Base-by-base conservation (phyloP, 2,329 filamentous ascomycete genomes). In the Neonectria neomacrospora region DNA sequence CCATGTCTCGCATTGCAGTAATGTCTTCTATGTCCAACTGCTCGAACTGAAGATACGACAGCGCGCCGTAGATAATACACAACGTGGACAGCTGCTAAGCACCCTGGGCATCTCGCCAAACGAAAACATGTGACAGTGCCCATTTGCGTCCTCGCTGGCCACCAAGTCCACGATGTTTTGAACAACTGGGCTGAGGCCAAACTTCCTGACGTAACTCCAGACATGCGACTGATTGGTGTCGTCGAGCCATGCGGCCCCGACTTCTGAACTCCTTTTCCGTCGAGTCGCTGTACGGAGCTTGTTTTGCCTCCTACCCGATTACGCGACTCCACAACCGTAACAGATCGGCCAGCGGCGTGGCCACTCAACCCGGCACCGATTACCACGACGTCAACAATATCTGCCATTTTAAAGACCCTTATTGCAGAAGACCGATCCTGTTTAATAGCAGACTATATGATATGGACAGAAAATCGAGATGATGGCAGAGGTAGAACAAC, bases 261-360 rank as follows among this genome's bases (percentile, higher is more conserved):
- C 10, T 16, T 64, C 8, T 60, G 52, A 1, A 28, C 20, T 2
- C 56, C 56, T 10, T 52, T 60, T 14, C 52, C 52, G 37, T 60
- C 57, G 5, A 37, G 28, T 8, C 56, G 44, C 14, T 48, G 20
- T 9, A 52, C 34, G 1, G 61, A 51, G 20, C 48, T 44, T 1
- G 56, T 61, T 22, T 64, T 64, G 16, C 62, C 62, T 2, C 62
- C 62, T 4, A 64, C 53, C 3, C 62, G 52, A 14, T 61, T 53
- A 5, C 53, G 47, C 10, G 62, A 58, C 12, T 64, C 62, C 9
- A 64, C 34, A 12, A 64, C 34, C 2, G 48, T 26, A 1, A 60
- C 41, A 5, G 63, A 63, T 9, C 20, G 32, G 1, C 61, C 61
- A n/a, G 57, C 53, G 3, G 54, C 11, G 32, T 61, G 62, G 14